phyloP scores from a whole-genome alignment of 495 filamentous ascomycete species.

The Pyrenopolyporus hunteri region DNA sequence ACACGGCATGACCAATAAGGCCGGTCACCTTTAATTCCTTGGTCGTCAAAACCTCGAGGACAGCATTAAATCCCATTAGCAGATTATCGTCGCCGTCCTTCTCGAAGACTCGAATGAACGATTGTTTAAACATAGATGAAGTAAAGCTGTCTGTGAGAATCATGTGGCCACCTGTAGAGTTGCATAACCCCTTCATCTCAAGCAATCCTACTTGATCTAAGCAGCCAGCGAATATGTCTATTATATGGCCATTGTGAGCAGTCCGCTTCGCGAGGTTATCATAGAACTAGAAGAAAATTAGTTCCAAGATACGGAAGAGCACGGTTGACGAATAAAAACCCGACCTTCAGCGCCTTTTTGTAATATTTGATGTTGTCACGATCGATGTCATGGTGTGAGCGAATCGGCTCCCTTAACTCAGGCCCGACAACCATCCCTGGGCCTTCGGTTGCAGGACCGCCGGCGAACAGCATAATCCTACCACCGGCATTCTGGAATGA shows the following conservation, averaged over 20 bases:
- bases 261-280: constrained; percentile 95
- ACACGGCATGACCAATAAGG: constrained; percentile 95
- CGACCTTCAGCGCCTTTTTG: constrained; percentile 97
- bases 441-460: constrained; percentile 93
- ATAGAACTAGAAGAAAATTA: constrained; percentile 77
- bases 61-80: constrained; percentile 98
- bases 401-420: constrained; percentile 95
- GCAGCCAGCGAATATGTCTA: constrained; percentile 98
- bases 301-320: constrained; percentile 7
- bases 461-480: constrained; percentile 96
- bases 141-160: constrained; percentile 99
- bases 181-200: constrained; percentile 98
- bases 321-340: constrained; percentile 4
- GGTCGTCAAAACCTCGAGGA: constrained; percentile 93
- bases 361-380: constrained; percentile 99
- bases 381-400: constrained; percentile 99
- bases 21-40: constrained; percentile 99
- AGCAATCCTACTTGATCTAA: constrained; percentile 97
- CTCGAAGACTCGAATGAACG: constrained; percentile 95
- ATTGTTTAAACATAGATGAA: constrained; percentile 99
- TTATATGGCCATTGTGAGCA: constrained; percentile 94
- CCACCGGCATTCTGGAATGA: constrained; percentile 95
- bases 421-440: constrained; percentile 96
- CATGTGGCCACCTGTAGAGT: constrained; percentile 97
- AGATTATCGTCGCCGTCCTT: constrained; percentile 94